These are phyloP conservation scores for Candida boleticola DNA, from an alignment of 805 yeast species.

Conservation along the genomic window DNA sequence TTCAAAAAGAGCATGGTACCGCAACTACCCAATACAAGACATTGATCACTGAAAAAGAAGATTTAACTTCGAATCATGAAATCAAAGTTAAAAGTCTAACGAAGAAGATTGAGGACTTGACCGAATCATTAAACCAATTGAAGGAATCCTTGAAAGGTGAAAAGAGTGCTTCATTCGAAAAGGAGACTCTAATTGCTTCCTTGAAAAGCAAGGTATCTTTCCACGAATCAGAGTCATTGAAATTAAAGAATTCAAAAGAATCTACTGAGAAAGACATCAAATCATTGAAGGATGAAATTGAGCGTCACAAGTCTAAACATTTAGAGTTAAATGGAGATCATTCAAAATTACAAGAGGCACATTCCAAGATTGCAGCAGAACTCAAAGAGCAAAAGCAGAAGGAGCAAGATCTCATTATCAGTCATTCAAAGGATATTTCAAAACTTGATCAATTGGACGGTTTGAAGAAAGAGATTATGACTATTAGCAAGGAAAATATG, in stretches of 20 bases:
- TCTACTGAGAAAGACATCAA: background rate
- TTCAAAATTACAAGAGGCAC: background rate
- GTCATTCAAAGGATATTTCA: background rate
- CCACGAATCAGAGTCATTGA: background rate
- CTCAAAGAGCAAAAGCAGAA: background rate
- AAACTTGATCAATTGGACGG: slow-evolving; percentile 3
- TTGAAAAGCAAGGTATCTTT: background rate
- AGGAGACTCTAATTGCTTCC: background rate
- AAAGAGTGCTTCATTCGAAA: background rate
- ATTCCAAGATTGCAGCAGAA: background rate
- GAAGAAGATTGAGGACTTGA: background rate
- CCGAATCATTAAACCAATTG: background rate
- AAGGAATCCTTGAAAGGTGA: background rate
- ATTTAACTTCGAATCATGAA: slow-evolving; percentile 7
- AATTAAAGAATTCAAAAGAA: background rate
- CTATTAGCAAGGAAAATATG: background rate
- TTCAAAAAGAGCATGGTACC: background rate
- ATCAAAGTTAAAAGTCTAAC: background rate
- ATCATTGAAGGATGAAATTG: background rate
- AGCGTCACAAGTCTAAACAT: background rate
- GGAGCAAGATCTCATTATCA: background rate
- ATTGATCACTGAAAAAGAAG: slow-evolving; percentile 2
- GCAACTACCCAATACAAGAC: background rate
- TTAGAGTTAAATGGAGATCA: background rate
- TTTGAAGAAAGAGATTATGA: background rate